Conservation (phyloP, 768 basidiomycete genomes). For the Asterophora lycoperdoides region DNA sequence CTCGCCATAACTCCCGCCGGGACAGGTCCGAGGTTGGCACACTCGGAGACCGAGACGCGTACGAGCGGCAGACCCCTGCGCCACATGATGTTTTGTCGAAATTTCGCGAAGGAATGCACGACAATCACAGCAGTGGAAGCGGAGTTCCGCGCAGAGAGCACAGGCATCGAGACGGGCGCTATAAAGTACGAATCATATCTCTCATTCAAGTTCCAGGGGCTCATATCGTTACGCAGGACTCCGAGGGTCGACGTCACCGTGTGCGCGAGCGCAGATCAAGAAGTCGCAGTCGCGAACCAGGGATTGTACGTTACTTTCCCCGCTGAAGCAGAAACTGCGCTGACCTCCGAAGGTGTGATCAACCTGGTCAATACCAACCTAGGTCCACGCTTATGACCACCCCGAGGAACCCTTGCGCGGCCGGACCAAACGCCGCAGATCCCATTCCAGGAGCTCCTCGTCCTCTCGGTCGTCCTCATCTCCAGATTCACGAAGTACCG, state of each 20-base stretch:
- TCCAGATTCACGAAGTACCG: constrained; percentile 1
- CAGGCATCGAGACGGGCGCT: neutral
- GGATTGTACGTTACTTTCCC: constrained; percentile 15
- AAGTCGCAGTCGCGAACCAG: constrained; percentile 1
- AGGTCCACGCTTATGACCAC: neutral
- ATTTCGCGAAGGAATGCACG: constrained; percentile 1
- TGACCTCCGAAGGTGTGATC: constrained; percentile 18
- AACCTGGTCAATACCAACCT: neutral
- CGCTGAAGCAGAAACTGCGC: constrained; percentile 5
- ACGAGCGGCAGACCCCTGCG: neutral
- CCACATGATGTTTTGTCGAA: constrained; percentile 2
- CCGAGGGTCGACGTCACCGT: neutral
- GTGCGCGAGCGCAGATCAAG: constrained; percentile 2
- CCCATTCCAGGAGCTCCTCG: constrained; percentile 4
- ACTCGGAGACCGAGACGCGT: neutral
- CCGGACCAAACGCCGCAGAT: constrained; percentile 10
- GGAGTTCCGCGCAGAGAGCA: neutral
- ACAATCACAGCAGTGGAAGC: neutral
- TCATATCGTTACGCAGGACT: no score
- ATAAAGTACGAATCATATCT: neutral
- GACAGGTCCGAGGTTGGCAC: neutral
- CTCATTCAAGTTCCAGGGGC: no score
- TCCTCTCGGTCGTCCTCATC: constrained; percentile 8
- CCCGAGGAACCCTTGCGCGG: neutral
- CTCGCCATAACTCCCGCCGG: neutral